phyloP scores from a whole-genome alignment of 2,329 filamentous ascomycete genomes.

The Fusarium xyrophilum region DNA sequence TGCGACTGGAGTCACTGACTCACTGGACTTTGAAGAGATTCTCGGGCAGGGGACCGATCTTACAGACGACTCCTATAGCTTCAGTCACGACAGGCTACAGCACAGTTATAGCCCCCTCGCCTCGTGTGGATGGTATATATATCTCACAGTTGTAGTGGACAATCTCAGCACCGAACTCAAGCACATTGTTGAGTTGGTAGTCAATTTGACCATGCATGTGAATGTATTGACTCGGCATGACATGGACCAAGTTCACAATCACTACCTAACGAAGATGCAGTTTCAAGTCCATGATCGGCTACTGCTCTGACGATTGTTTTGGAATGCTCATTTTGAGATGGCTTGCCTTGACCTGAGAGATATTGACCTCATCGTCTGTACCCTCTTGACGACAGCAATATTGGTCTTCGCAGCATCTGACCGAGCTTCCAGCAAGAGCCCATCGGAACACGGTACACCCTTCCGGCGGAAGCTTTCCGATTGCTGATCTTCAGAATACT shows the following conservation, averaged over 20 bases:
- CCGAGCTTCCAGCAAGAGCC: neutral
- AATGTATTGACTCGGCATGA: no score
- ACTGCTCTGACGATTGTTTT: fast-evolving
- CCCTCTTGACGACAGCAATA: fast-evolving
- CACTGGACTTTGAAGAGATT: no score
- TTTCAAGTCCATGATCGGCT: fast-evolving
- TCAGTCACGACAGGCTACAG: no score
- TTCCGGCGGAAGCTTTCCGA: neutral
- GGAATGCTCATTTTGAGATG: neutral
- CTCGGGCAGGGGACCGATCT: fast-evolving
- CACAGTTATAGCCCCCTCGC: fast-evolving
- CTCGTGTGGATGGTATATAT: neutral
- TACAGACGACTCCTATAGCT: neutral
- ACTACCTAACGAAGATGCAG: fast-evolving
- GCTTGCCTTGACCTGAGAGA: fast-evolving
- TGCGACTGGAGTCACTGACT: no score
- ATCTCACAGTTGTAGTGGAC: neutral
- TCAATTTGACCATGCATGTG: neutral
- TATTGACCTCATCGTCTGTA: no score
- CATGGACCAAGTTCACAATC: fast-evolving
- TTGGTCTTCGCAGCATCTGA: fast-evolving
- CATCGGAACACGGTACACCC: neutral
- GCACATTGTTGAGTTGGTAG: no score
- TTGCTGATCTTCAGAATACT: neutral
- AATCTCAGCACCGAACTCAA: neutral